phyloP scores from a whole-genome alignment of 2,329 filamentous ascomycete species.

The Nothophaeocryptopus gaeumannii region DNA sequence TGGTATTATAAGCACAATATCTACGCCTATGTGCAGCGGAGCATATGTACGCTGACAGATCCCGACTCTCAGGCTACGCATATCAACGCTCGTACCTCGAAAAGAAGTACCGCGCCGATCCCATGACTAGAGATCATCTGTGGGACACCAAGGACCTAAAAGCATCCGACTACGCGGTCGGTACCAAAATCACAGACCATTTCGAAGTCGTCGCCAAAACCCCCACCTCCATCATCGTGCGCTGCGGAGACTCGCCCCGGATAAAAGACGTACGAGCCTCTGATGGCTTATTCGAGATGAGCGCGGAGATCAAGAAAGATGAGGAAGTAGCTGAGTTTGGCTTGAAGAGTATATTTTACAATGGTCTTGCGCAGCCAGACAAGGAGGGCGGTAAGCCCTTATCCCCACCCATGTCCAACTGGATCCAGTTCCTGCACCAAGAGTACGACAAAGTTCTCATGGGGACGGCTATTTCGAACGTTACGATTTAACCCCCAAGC shows the following conservation, averaged over 20 bases:
- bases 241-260: constrained; percentile 64
- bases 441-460: constrained; percentile 57
- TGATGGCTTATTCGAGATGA: constrained; percentile 67
- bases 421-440: constrained; percentile 52
- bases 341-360: constrained; percentile 64
- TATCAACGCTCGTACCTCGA: constrained; percentile 59
- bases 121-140: constrained; percentile 58
- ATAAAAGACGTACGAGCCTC: constrained; percentile 56
- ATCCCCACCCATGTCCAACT: constrained; percentile 44
- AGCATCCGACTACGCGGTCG: constrained; percentile 58
- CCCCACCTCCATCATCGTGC: constrained; percentile 57
- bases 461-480: constrained; percentile 51
- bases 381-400: constrained; percentile 37
- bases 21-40: not conserved
- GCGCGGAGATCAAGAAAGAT: constrained; percentile 58
- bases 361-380: constrained; percentile 43
- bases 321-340: constrained; percentile 61
- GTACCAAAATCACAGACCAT: constrained; percentile 66
- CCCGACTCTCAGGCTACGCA: constrained; percentile 48
- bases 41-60: not conserved
- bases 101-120: constrained; percentile 54
- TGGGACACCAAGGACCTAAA: constrained; percentile 59
- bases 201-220: constrained; percentile 69
- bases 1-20: constrained; percentile 46
- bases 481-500: constrained; percentile 24